Evolutionary conservation across 495 filamentous ascomycete species (phyloP).

Genomic region (Lasiosphaeria ovina): DNA sequence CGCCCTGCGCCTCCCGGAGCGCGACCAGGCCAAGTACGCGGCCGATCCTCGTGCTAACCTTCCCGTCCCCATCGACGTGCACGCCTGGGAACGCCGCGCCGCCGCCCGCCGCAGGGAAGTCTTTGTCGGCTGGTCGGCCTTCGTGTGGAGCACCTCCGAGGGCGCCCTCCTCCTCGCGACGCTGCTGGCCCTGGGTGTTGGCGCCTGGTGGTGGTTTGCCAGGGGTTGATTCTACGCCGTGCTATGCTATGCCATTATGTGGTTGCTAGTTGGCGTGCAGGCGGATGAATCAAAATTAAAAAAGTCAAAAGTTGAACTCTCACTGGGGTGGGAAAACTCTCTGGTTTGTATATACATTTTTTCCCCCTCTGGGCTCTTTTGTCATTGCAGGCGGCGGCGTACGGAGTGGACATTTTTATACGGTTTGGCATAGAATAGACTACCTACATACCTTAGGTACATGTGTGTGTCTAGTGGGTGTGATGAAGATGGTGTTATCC

Average conservation of each 20-base stretch:
- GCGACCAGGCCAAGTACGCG: conserved; percentile 12
- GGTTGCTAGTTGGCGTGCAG: too few species aligned
- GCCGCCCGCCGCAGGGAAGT: conserved; percentile 41
- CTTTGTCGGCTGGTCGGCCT: conserved; percentile 45
- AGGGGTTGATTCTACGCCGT: conserved; percentile 7
- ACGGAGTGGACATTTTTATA: too few species aligned
- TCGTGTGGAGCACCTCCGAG: conserved; percentile 43
- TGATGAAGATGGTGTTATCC: too few species aligned
- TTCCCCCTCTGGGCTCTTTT: too few species aligned
- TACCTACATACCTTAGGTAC: too few species aligned
- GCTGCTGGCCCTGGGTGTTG: conserved; percentile 32
- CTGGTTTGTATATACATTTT: too few species aligned
- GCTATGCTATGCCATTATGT: background rate
- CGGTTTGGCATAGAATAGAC: too few species aligned
- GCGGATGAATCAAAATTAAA: too few species aligned
- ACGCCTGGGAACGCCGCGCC: conserved; percentile 43
- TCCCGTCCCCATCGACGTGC: conserved; percentile 42
- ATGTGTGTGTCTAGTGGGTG: too few species aligned
- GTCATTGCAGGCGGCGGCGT: too few species aligned
- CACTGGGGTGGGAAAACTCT: too few species aligned
- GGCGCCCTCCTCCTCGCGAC: conserved; percentile 39
- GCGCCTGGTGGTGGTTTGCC: conserved; percentile 40
- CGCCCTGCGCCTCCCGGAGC: conserved; percentile 23
- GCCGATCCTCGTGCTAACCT: conserved; percentile 36
- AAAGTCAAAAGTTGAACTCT: too few species aligned